A percentile compares a stretch with the other conserved stretches of the same genome.
These are phyloP conservation scores for Botryosphaeria agaves DNA, from an alignment of 2,329 filamentous ascomycete genomes.

Conservation along the genomic window DNA sequence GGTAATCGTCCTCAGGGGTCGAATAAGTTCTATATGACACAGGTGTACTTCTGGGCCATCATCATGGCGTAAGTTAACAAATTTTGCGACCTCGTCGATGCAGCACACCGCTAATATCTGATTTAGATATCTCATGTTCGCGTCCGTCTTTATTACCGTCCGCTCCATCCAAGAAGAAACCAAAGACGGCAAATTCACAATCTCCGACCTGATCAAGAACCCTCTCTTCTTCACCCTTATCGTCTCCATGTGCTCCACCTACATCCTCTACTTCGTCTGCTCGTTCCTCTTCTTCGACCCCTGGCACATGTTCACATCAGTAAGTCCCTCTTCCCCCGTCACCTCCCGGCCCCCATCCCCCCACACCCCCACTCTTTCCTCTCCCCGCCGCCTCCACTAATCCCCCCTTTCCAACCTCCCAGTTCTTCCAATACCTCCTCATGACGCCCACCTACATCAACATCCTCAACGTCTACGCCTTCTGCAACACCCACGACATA, in stretches of 20 bases:
- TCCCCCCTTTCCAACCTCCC: background rate
- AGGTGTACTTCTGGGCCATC: slow-evolving; percentile 95
- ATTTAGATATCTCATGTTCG: slow-evolving; percentile 72
- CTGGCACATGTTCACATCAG: slow-evolving; percentile 94
- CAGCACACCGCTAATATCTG: slow-evolving; percentile 1
- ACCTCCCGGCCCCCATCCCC: background rate
- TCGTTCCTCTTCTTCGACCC: slow-evolving; percentile 93
- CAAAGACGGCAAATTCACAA: slow-evolving; percentile 42
- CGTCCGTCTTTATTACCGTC: slow-evolving; percentile 86
- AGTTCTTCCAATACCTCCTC: slow-evolving; percentile 84
- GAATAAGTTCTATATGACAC: slow-evolving; percentile 83
- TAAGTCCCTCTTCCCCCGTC: slow-evolving; percentile 15
- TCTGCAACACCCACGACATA: slow-evolving; percentile 96
- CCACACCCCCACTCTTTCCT: too few species aligned
- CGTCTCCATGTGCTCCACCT: slow-evolving; percentile 81
- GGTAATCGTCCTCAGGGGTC: slow-evolving; percentile 91
- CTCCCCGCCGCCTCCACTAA: background rate
- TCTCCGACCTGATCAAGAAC: slow-evolving; percentile 66
- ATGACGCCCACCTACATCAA: slow-evolving; percentile 96
- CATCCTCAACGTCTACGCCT: slow-evolving; percentile 96
- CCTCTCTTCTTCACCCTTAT: slow-evolving; percentile 85
- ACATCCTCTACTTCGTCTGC: slow-evolving; percentile 79
- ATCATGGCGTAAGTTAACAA: slow-evolving; percentile 62
- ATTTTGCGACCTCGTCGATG: background rate
- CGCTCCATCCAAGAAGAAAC: slow-evolving; percentile 63